phyloP scores from a whole-genome alignment of 2,329 filamentous ascomycete genomes.

The Sporothrix curviconia region DNA sequence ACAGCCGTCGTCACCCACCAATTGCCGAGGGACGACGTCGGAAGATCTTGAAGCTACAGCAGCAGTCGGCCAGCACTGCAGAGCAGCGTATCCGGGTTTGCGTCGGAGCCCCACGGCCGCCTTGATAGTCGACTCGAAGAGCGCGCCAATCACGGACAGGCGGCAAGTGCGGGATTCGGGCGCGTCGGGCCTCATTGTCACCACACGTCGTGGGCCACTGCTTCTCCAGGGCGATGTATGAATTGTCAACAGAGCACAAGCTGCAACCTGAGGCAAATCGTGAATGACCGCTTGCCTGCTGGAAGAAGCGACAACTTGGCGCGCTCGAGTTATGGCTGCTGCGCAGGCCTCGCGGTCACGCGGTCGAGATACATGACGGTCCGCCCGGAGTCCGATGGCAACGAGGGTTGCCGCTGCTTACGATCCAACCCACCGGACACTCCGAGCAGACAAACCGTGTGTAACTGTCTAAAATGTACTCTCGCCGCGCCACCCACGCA shows the following conservation, averaged over 20 bases:
- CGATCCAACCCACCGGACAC: too few relatives aligned
- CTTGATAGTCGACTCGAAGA: too few relatives aligned
- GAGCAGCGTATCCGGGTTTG: constrained; percentile 80
- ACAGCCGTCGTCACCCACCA: constrained; percentile 24
- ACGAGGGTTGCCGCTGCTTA: constrained; percentile 73
- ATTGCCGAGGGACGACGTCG: constrained; percentile 48
- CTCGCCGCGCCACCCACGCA: constrained; percentile 82
- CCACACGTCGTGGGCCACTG: constrained; percentile 24
- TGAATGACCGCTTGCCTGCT: constrained; percentile 62
- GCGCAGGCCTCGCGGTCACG: too few relatives aligned
- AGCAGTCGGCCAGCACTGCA: constrained; percentile 92
- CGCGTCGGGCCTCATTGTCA: constrained; percentile 35
- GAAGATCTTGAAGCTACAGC: constrained; percentile 62
- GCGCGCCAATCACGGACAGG: too few relatives aligned
- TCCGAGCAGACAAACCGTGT: constrained; percentile 94
- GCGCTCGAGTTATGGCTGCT: constrained; percentile 57
- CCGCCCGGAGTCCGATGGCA: constrained; percentile 83
- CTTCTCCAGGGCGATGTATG: constrained; percentile 71
- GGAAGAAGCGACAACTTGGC: constrained; percentile 76
- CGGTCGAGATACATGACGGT: too few relatives aligned
- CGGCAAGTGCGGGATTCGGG: constrained; percentile 38
- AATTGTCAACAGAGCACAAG: constrained; percentile 90
- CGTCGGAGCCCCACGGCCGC: constrained; percentile 87
- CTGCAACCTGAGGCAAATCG: constrained; percentile 77
- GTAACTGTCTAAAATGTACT: constrained; percentile 82